Base-by-base conservation (phyloP, 1,139 yeast species). In the Lodderomyces metapsilosis region DNA sequence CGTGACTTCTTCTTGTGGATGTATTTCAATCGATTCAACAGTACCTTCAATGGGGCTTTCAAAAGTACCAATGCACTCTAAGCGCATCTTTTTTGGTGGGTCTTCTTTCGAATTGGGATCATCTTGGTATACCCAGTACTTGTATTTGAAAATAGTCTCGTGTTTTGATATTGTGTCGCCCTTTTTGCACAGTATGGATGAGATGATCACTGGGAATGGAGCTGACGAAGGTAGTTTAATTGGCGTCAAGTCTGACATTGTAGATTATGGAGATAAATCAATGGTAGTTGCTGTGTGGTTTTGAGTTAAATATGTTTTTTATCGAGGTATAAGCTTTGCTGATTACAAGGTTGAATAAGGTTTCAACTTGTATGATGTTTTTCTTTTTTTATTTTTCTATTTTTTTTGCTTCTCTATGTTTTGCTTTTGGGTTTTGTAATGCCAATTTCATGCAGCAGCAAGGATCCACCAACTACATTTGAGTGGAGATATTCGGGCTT, bases 1-100 rank as follows among this genome's bases (percentile, higher is more conserved):
- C 17, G 68, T 66, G 7, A 91, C 70, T 48, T 79, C 82, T 48
- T 86, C 88, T 34, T 86, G 83, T 1, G 69, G 68, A 4, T 62
- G 57, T 5, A 88, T 74, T 28, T 66, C 57, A 51, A 89, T 66
- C 12, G 66, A 57, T 13, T 67, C 63, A 3, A 91, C 62, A 28
- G 70, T 68, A 0, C 98, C 98, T 46, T 80, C 86, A 27, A 88
- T 75, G 1, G 97, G 97, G 32, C 84, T 75, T 58, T 91, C 98
- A 57, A 81, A 89, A 3, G 85, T 74, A 0, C 88, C 87, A 11
- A 81, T 78, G 39, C 80, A 61, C 52, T 81, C 85, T 4, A 80
- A 85, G 18, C 79, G 59, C 16, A 73, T 63, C 48, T 71, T 71
- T 36, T 70, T 68, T 1, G 75, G 75, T 7, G 58, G 62, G 12